A percentile compares a stretch with the other conserved stretches of the same genome.
Conservation (phyloP, 179 eudicot species). For the Beta lomatogona region DNA sequence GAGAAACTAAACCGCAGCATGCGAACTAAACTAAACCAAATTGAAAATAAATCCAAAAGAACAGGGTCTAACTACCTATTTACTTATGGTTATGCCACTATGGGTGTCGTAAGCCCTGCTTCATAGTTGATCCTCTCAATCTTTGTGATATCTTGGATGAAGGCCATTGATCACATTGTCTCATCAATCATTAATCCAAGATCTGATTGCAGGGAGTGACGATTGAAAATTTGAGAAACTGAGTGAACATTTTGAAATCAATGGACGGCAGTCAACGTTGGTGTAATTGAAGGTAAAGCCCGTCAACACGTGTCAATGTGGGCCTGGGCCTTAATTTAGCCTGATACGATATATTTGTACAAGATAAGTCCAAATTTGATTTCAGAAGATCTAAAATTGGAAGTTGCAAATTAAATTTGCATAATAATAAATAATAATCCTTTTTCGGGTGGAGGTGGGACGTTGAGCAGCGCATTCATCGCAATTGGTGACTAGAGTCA, state of each 20-base stretch:
- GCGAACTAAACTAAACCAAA: too few relatives aligned
- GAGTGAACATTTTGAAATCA: not conserved
- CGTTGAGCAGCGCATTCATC: slow-evolving; percentile 38
- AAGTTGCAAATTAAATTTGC: not conserved
- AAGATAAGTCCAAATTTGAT: slow-evolving; percentile 5
- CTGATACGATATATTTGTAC: not conserved
- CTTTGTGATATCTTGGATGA: too few relatives aligned
- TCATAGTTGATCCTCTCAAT: too few relatives aligned
- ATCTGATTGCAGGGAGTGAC: not conserved
- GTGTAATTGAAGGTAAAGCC: not conserved
- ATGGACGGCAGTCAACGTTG: slow-evolving; percentile 33
- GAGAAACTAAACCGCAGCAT: too few relatives aligned
- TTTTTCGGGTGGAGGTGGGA: not conserved
- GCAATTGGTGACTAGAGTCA: slow-evolving; percentile 29
- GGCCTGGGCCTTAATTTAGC: slow-evolving; percentile 22
- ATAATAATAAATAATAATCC: not conserved
- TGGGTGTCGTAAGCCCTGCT: too few relatives aligned
- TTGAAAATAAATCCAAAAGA: too few relatives aligned
- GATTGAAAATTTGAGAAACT: not conserved
- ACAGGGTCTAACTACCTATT: too few relatives aligned
- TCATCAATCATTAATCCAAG: slow-evolving; percentile 1
- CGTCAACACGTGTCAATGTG: slow-evolving; percentile 18
- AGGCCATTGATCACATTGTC: not conserved
- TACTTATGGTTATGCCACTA: too few relatives aligned
- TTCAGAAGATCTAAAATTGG: not conserved